Evolutionary conservation across 139 green algal genomes (phyloP), one percentile per base, ranked within the genome.

Genomic region (Haematococcus sp.): DNA sequence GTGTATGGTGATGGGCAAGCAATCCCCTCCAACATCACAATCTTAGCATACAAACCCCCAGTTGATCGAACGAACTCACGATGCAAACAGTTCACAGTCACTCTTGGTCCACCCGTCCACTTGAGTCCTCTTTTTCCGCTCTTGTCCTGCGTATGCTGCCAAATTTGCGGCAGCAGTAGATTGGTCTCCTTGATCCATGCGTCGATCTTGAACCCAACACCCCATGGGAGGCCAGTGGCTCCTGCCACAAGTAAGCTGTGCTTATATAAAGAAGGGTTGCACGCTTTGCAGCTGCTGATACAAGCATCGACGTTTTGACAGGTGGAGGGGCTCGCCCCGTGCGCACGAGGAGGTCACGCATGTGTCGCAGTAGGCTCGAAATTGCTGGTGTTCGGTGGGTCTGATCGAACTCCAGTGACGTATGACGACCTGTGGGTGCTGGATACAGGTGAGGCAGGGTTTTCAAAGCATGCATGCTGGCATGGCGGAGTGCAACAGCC

Each of bases 371-470:
- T 83, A 0, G 76, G 80, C 5, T 81, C 43, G 1, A 81, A 76
- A 34, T 35, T 91, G 0, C 22, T 91, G 0, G 43, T 86, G 2
- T 91, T 86, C 73, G 87, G 84, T 20, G 87, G 87, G 28, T 84
- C 87, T 4, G 78, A 90, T 65, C 73, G 87, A 0, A 58, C 65
- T 0, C 73, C 87, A 0, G 32, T 69, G 0, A 73, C 82, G 9
- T 89, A 79, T 56, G 74, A 68, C 46, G 87, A 91, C 56, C 33
- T 87, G 0, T 91, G 87, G 87, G 71, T 87, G 15, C 63, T 91
- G 19, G 80, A 91, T 31, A 89, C 78, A 84, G 81, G 81, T 86
- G 54, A 49, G 2, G 52, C 64, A 19, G 28, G 33, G 30, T 34
- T 28, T 28, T 52, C 4, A 17, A 16, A 22, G 22, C 15, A 70